Evolutionary conservation across 768 basidiomycete genomes (phyloP).

Genomic region (Phlegmacium glaucopus): DNA sequence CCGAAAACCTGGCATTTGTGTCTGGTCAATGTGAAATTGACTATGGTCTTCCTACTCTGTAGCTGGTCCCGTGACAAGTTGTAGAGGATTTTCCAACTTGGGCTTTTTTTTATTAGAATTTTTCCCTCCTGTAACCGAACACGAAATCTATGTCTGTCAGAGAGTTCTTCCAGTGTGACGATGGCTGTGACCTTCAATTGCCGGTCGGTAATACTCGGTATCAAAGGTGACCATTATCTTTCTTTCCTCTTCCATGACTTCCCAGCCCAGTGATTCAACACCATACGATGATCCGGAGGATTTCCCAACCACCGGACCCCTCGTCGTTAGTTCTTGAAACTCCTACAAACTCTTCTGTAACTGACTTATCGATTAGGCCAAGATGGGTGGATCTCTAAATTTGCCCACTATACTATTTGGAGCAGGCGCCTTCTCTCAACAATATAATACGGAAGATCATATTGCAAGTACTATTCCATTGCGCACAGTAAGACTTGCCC

Average conservation of each 20-base stretch:
- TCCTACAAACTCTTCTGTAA: background rate
- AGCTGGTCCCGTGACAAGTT: slow-evolving; percentile 80
- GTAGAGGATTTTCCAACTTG: slow-evolving; percentile 30
- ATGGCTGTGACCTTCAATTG: too few relatives aligned
- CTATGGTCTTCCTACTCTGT: background rate
- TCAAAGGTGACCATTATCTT: too few relatives aligned
- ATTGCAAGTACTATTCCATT: slow-evolving; percentile 55
- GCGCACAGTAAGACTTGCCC: slow-evolving; percentile 67
- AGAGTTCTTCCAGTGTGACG: too few relatives aligned
- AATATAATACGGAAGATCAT: slow-evolving; percentile 63
- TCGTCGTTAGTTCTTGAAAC: too few relatives aligned
- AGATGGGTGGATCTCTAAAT: slow-evolving; percentile 30
- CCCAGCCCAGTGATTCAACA: too few relatives aligned
- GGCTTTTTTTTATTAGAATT: slow-evolving; percentile 1
- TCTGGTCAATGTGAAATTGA: background rate
- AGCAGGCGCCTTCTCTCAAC: slow-evolving; percentile 62
- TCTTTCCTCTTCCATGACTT: too few relatives aligned
- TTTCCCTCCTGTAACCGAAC: background rate
- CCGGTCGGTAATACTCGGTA: too few relatives aligned
- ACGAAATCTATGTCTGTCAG: too few relatives aligned
- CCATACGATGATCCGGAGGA: too few relatives aligned
- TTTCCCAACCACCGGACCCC: too few relatives aligned
- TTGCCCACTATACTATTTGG: slow-evolving; percentile 63
- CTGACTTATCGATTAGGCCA: background rate
- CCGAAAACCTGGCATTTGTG: background rate